Base-by-base conservation (phyloP, 2,329 filamentous ascomycete genomes). In the Talaromyces sp. region DNA sequence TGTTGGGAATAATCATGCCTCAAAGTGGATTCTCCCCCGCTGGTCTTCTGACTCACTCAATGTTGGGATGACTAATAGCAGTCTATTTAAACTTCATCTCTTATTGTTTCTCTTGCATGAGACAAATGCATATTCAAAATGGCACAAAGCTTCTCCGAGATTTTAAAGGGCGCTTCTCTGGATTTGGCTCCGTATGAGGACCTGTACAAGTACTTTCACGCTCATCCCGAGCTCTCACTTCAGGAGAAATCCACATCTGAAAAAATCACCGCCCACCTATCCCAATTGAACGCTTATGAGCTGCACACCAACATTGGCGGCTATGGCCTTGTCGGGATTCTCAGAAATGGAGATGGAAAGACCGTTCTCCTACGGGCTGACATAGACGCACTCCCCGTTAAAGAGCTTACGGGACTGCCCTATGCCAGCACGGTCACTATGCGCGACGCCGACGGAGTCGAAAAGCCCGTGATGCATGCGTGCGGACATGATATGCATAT, bases 401-500 rank as follows among this genome's bases (percentile, higher is more conserved):
- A 75, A 60, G 82, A 84, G 65, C 68, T 75, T 3, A 84, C 82
- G 0, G 75, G 74, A 5, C 74, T 84, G 0, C 72, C 76, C 5
- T 84, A 83, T 66, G 75, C 79, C 5, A 82, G 79, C 66, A 75
- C 69, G 3, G 76, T 75, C 42, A 76, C 72, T 0, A 80, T 80
- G 73, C 73, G 70, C 47, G 79, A 82, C 66, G 72, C 74, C 28
- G 80, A 83, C 51, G 82, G 83, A 1, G 69, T 76, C 3, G 78
- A 81, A 59, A 84, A 83, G 65, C 81, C 82, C 0, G 80, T 83
- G 1, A 87, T 87, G 85, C 85, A 87, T 73, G 83, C 85, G 31
- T 87, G 85, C 65, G 85, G 84, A 1, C 85, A 86, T 67, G 83
- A 85, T 65, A 83, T 86, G 81, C 85, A 87, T 67, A 82, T 86